These are phyloP conservation scores for Chrysanthemum makinoi DNA, from an alignment of 129 eudicot species.

Conservation along the genomic window DNA sequence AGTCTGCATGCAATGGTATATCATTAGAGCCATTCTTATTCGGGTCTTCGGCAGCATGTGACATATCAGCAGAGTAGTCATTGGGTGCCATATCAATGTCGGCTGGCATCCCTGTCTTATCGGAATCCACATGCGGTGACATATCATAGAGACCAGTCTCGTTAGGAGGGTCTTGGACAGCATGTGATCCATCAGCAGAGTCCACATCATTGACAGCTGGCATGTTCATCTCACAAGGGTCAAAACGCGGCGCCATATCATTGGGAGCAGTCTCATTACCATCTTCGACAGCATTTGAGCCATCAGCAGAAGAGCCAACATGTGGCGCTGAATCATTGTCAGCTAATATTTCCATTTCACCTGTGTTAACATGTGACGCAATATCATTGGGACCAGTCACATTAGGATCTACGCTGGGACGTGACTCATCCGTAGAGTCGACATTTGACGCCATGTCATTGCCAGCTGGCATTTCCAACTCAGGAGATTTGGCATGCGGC, in stretches of 20 bases:
- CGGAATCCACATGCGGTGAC: neutral
- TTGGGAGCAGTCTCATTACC: conserved; percentile 1
- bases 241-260: neutral
- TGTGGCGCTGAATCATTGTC: conserved; percentile 3
- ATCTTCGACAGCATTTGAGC: neutral
- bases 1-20: neutral
- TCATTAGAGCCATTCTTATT: conserved; percentile 1
- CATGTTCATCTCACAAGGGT: conserved; percentile 7
- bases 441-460: neutral
- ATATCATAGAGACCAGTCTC: neutral
- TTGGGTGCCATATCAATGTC: neutral
- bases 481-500: neutral
- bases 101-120: conserved; percentile 11
- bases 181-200: neutral
- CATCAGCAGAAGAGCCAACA: conserved; percentile 8
- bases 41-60: neutral
- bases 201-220: conserved; percentile 6
- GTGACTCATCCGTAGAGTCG: neutral
- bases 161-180: neutral
- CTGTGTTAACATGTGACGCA: neutral
- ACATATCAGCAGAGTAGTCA: too few species aligned
- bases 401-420: neutral
- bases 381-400: conserved; percentile 2
- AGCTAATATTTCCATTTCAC: neutral
- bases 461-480: conserved; percentile 8